Base-by-base conservation (phyloP, 768 basidiomycete species). In the Hygrophorus pudorinus region DNA sequence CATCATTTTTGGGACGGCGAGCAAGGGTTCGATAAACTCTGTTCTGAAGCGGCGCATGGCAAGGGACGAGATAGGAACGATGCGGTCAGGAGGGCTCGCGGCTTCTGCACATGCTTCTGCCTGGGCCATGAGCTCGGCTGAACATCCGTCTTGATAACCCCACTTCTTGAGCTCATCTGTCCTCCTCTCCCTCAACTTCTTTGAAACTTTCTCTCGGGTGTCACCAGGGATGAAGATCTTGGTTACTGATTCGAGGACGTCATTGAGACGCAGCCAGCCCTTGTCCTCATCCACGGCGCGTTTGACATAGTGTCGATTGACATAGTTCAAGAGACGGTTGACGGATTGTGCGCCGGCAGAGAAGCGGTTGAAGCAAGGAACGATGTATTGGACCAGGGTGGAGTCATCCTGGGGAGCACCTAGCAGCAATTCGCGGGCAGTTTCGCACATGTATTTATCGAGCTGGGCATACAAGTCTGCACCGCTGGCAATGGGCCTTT, bases 71-170 rank as follows among this genome's bases (percentile, higher is more conserved):
- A 87, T 61, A 14, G 76, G 73, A 46, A 87, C 72, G 53, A 85
- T 64, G 38, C 84, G 79, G 52, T 85, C 81, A 17, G 62, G 59
- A 37, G 76, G 52, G 53, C 84, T 87, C 40, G 81, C 81, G 4
- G 85, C 81, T 60, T 87, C 84, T 27, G 81, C 84, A 54, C 73
- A 75, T 12, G 78, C 72, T 59, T 87, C 83, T 20, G 81, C 80
- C 41, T 70, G 60, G 5, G 68, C 70, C 48, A 79, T 55, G 36
- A 61, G 54, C 51, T 76, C 75, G 13, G 60, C 49, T 14, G 73
- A 55, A 12, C 67, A 77, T 18, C 70, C 74, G 9, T 73, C 74
- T 37, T 65, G 58, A 52, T 74, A 81, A 8, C 83, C 84, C 82
- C 84, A 87, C 60, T 76, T 77, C 61, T 68, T 76, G 41, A 87